Conservation (phyloP, 169 alveolate genomes). For the Babesia bigemina region DNA sequence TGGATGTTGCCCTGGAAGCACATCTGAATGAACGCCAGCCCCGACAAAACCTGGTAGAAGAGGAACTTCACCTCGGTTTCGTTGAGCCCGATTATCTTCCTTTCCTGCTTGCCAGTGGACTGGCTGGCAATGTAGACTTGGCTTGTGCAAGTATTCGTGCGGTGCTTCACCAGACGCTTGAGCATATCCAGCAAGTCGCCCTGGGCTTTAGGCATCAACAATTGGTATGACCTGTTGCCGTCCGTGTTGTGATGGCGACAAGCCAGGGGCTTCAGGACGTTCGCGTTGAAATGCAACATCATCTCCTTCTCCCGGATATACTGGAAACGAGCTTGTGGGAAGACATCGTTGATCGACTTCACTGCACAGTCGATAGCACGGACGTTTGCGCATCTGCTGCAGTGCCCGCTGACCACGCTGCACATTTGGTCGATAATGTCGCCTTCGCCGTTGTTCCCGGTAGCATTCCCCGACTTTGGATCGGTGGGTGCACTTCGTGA, state of each 20-base stretch:
- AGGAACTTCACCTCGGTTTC: slow-evolving; percentile 74
- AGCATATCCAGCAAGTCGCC: slow-evolving; percentile 73
- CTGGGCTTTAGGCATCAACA: slow-evolving; percentile 78
- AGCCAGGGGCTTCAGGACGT: slow-evolving; percentile 75
- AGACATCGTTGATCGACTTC: slow-evolving; percentile 43
- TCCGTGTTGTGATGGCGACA: slow-evolving; percentile 42
- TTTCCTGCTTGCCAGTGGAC: slow-evolving; percentile 34
- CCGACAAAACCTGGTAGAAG: slow-evolving; percentile 72
- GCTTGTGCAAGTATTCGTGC: slow-evolving; percentile 16
- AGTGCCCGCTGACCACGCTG: slow-evolving; percentile 3
- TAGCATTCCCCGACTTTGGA: background rate
- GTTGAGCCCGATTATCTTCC: slow-evolving; percentile 66
- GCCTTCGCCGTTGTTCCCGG: background rate
- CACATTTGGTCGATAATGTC: slow-evolving; percentile 24
- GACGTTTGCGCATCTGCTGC: slow-evolving; percentile 19
- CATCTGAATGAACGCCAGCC: slow-evolving; percentile 74
- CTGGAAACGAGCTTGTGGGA: slow-evolving; percentile 61
- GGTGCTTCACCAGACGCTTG: slow-evolving; percentile 24
- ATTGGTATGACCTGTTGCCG: slow-evolving; percentile 65
- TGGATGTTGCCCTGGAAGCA: slow-evolving; percentile 77
- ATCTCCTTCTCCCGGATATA: slow-evolving; percentile 78
- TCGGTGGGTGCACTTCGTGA: too few relatives aligned
- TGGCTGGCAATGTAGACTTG: slow-evolving; percentile 9
- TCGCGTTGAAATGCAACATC: slow-evolving; percentile 73
- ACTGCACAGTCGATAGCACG: slow-evolving; percentile 55